Evolutionary conservation across 139 green algal genomes (phyloP).

Genomic region (Coccomyxa sp.): DNA sequence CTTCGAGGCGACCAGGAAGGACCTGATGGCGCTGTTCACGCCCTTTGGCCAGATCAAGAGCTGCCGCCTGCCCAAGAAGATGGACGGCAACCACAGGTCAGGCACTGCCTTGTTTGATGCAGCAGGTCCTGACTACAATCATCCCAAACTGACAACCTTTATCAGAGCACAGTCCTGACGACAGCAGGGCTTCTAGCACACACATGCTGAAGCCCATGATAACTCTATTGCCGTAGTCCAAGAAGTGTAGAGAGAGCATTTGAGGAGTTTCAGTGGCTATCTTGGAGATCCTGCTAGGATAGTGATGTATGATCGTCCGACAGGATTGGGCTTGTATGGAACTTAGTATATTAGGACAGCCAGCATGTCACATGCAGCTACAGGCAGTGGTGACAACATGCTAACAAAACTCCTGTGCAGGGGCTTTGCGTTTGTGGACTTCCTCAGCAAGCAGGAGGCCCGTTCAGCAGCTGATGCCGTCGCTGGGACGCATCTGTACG

Average conservation of each 20-base stretch:
- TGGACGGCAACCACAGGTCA: slow-evolving; percentile 88
- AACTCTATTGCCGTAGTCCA: too few species aligned
- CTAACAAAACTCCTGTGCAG: slow-evolving; percentile 16
- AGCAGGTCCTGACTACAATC: too few species aligned
- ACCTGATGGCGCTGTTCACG: slow-evolving; percentile 84
- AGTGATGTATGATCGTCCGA: too few species aligned
- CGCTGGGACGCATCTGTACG: slow-evolving; percentile 88
- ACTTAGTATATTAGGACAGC: too few species aligned
- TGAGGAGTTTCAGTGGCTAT: too few species aligned
- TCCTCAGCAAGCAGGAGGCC: slow-evolving; percentile 74
- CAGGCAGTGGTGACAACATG: neutral
- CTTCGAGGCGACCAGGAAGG: slow-evolving; percentile 93
- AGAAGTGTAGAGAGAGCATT: too few species aligned
- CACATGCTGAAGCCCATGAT: too few species aligned
- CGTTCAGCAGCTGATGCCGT: slow-evolving; percentile 54
- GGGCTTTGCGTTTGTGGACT: slow-evolving; percentile 92
- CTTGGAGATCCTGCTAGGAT: too few species aligned
- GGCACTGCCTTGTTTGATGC: neutral
- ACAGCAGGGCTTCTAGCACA: too few species aligned
- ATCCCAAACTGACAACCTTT: too few species aligned
- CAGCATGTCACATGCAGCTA: neutral
- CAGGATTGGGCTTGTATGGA: too few species aligned
- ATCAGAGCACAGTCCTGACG: too few species aligned
- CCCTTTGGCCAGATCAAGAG: slow-evolving; percentile 94
- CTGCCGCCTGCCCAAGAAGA: slow-evolving; percentile 93